Evolutionary conservation across 2,329 filamentous ascomycete genomes (phyloP).

Genomic region (Xenosphaeropsis pyriputrescens): DNA sequence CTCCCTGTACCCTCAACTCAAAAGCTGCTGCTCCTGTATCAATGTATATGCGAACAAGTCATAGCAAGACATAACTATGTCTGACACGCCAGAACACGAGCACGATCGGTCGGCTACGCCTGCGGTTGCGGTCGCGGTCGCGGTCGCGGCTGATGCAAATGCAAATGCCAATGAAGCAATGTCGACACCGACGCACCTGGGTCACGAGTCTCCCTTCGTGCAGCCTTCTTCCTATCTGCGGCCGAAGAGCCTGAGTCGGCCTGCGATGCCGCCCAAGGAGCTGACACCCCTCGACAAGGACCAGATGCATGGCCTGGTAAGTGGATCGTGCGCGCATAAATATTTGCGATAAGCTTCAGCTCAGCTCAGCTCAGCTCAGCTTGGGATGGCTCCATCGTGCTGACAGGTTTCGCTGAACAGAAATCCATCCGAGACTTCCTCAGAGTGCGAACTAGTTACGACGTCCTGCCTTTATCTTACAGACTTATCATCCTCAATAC

Average conservation of each 20-base stretch:
- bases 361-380: background rate
- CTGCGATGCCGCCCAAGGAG: conserved; percentile 19
- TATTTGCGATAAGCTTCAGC: background rate
- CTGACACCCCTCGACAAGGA: conserved; percentile 56
- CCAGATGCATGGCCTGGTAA: conserved; percentile 65
- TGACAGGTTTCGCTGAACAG: conserved; percentile 29
- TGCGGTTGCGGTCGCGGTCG: too few species aligned
- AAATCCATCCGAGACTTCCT: conserved; percentile 89
- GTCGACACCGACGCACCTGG: conserved; percentile 10
- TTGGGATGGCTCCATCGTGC: conserved; percentile 4
- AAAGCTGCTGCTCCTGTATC: background rate
- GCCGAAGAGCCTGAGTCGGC: conserved; percentile 14
- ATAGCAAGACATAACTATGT: conserved; percentile 11
- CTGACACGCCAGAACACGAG: conserved; percentile 18
- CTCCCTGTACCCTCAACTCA: conserved; percentile 1
- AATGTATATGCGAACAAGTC: conserved; percentile 7
- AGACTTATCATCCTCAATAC: conserved; percentile 93
- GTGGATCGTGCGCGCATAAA: conserved; percentile 18
- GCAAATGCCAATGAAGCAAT: conserved; percentile 10
- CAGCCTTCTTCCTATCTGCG: conserved; percentile 21
- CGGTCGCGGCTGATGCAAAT: conserved; percentile 11
- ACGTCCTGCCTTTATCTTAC: conserved; percentile 91
- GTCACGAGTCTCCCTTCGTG: conserved; percentile 16
- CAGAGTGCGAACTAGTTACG: conserved; percentile 91
- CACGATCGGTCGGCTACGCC: conserved; percentile 11